phyloP scores from a whole-genome alignment of 2,329 filamentous ascomycete species.

The Ophidiomyces ophidiicola region DNA sequence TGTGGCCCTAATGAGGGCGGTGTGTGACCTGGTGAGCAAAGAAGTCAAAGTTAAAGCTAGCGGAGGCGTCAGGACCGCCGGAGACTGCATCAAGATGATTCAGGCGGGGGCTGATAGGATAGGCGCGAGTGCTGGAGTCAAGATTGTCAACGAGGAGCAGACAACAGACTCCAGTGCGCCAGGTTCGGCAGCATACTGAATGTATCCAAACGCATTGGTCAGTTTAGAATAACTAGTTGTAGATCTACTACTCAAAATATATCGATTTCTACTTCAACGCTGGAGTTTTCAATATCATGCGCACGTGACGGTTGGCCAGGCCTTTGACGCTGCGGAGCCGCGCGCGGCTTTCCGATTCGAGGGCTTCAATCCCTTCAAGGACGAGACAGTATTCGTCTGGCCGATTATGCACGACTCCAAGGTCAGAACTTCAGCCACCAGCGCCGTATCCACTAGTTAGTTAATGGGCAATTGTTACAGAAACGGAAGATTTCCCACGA shows the following conservation, averaged over 20 bases:
- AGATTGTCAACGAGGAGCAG: constrained; percentile 45
- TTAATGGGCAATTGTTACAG: constrained; percentile 10
- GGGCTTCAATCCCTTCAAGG: no score
- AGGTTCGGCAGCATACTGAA: no score
- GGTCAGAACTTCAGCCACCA: constrained; percentile 1
- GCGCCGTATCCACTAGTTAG: not conserved
- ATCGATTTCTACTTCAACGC: no score
- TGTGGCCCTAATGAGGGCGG: constrained; percentile 43
- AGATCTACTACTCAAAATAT: no score
- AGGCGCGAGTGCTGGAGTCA: constrained; percentile 45
- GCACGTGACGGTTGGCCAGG: not conserved
- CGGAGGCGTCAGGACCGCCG: constrained; percentile 42
- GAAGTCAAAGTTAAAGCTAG: constrained; percentile 46
- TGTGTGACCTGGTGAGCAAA: constrained; percentile 34
- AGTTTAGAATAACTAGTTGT: no score
- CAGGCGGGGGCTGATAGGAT: constrained; percentile 45
- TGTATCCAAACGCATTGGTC: no score
- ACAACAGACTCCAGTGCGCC: no score
- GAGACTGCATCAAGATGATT: constrained; percentile 43
- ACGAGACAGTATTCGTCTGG: no score
- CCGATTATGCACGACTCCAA: constrained; percentile 10
- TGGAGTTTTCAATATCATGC: not conserved
- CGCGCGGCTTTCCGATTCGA: no score
- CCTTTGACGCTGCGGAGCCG: not conserved
- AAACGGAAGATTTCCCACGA: constrained; percentile 18